These are phyloP conservation scores for Suillus clintonianus DNA, from an alignment of 768 basidiomycete species.

Conservation along the genomic window DNA sequence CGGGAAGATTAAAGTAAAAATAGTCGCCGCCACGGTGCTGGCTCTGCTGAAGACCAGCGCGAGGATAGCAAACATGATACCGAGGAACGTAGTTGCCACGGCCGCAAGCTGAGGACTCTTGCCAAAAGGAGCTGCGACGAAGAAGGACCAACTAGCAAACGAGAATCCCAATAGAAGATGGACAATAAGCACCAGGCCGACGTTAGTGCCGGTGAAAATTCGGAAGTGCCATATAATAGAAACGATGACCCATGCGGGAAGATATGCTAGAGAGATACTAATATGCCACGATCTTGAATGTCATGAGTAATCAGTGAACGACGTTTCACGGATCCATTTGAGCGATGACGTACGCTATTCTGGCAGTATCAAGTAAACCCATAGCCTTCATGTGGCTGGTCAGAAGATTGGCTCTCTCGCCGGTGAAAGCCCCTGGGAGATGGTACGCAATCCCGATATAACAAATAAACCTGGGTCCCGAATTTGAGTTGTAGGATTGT, in stretches of 20 bases:
- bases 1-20: constrained; percentile 74
- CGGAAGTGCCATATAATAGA: constrained; percentile 63
- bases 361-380: constrained; percentile 73
- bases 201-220: constrained; percentile 64
- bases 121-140: constrained; percentile 68
- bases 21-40: constrained; percentile 47
- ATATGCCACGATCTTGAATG: constrained; percentile 60
- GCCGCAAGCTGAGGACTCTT: constrained; percentile 75
- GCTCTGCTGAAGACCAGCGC: constrained; percentile 54
- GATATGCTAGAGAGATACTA: constrained; percentile 64
- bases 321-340: background rate
- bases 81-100: constrained; percentile 62
- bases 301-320: constrained; percentile 3
- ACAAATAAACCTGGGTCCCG: constrained; percentile 54
- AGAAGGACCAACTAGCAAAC: constrained; percentile 72
- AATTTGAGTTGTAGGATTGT: constrained; percentile 1
- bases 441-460: constrained; percentile 80
- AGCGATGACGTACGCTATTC: constrained; percentile 48
- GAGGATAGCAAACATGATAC: constrained; percentile 66
- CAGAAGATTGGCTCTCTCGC: constrained; percentile 63
- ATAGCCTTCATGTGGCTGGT: constrained; percentile 79
- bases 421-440: constrained; percentile 67
- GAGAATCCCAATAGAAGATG: constrained; percentile 69
- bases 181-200: constrained; percentile 59
- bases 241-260: constrained; percentile 77